A percentile compares a stretch with the other conserved stretches of the same genome.
Conservation (phyloP, 2,329 filamentous ascomycete species). For the Spiromastix sp. region DNA sequence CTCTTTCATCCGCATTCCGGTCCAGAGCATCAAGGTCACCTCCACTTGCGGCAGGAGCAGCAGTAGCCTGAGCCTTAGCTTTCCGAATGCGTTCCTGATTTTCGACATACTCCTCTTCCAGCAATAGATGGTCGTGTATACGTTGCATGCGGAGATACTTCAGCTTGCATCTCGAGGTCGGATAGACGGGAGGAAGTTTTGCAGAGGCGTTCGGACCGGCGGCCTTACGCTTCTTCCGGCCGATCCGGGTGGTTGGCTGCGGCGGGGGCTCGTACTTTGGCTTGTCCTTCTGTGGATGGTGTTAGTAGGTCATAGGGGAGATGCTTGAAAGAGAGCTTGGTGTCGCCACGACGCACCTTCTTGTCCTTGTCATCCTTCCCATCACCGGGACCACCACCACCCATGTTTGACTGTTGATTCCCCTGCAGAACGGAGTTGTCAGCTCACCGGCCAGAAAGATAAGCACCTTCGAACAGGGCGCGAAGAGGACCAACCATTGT, state of each 20-base stretch:
- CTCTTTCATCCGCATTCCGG: constrained; percentile 85
- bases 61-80: constrained; percentile 68
- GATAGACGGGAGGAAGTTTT: constrained; percentile 88
- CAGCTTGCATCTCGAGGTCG: constrained; percentile 94
- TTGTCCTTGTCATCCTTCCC: constrained; percentile 83
- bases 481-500: not conserved
- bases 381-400: constrained; percentile 59
- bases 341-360: constrained; percentile 64
- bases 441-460: constrained; percentile 15
- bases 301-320: too few relatives aligned
- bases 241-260: constrained; percentile 90
- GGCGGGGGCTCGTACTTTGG: constrained; percentile 99
- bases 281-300: constrained; percentile 78
- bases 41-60: constrained; percentile 45
- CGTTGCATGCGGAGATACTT: constrained; percentile 96
- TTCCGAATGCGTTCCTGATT: constrained; percentile 95
- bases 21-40: constrained; percentile 69
- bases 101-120: constrained; percentile 98
- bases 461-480: too few relatives aligned
- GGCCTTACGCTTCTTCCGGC: constrained; percentile 96
- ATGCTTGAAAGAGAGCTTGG: too few relatives aligned
- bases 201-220: constrained; percentile 88
- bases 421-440: constrained; percentile 24
- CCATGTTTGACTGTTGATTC: constrained; percentile 68
- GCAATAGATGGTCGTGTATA: constrained; percentile 90